Conservation (phyloP, 139 green algal species). For the Tetradesmus lagerheimii region DNA sequence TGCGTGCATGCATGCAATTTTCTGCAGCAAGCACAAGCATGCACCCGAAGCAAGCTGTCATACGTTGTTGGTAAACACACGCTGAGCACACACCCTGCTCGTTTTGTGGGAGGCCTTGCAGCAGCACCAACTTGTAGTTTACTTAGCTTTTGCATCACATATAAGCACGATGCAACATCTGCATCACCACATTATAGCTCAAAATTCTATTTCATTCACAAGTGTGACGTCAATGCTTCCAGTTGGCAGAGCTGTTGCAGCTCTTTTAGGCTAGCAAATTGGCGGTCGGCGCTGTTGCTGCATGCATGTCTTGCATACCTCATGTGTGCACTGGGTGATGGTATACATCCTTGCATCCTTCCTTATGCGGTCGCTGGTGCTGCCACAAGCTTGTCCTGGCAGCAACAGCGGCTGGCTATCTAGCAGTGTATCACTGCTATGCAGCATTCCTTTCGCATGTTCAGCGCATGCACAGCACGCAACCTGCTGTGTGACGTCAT, state of each 20-base stretch:
- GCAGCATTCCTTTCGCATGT: not conserved
- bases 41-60: not conserved
- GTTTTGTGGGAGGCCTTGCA: too few species aligned
- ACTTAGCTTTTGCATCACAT: too few species aligned
- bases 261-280: not conserved
- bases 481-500: not conserved
- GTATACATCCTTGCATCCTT: not conserved
- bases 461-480: not conserved
- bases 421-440: not conserved
- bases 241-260: not conserved
- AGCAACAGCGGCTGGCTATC: not conserved
- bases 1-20: not conserved
- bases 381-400: not conserved
- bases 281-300: not conserved
- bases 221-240: not conserved
- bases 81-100: too few species aligned
- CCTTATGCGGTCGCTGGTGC: not conserved
- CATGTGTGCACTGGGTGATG: not conserved
- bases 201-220: not conserved
- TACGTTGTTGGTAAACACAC: too few species aligned
- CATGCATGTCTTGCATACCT: not conserved
- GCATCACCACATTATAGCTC: not conserved
- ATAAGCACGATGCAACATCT: not conserved
- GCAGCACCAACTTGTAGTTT: too few species aligned
- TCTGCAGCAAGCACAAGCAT: not conserved